Conservation (phyloP, 176 grass and related monocot genomes). For the Aegilops tauschii region DNA sequence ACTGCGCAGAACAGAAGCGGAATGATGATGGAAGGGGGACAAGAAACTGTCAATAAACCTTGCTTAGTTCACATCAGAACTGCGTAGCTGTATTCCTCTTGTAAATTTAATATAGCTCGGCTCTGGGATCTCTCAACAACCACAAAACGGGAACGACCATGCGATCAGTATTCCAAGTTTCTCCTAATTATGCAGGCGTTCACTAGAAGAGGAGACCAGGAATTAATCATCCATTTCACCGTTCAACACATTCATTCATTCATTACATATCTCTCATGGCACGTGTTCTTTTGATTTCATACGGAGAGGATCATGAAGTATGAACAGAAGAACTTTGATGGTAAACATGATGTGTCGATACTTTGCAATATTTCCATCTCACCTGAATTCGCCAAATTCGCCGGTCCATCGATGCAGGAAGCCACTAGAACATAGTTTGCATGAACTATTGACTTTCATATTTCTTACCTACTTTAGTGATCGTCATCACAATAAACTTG, state of each 20-base stretch:
- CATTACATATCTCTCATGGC: too few relatives aligned
- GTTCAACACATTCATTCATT: too few relatives aligned
- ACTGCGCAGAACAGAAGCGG: neutral
- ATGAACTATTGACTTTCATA: neutral
- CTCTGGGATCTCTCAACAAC: neutral
- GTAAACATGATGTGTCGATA: neutral
- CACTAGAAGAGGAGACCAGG: slow-evolving; percentile 3
- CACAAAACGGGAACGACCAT: neutral
- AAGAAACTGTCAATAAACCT: too few relatives aligned
- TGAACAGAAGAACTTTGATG: neutral
- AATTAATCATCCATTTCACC: neutral
- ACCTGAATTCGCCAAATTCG: neutral
- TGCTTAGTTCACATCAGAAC: too few relatives aligned
- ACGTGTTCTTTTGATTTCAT: too few relatives aligned
- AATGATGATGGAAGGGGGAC: neutral
- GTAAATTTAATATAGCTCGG: too few relatives aligned
- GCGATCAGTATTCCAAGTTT: slow-evolving; percentile 6
- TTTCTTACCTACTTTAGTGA: neutral
- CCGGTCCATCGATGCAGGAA: neutral
- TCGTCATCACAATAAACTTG: neutral
- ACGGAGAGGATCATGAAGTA: too few relatives aligned
- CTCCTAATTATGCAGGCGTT: neutral
- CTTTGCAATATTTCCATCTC: neutral
- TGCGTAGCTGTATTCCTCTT: too few relatives aligned
- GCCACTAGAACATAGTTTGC: neutral